Evolutionary conservation across 805 yeast genomes (phyloP), one percentile per base, ranked within the genome.

Genomic region (Sungouiozyma ichnusensis): DNA sequence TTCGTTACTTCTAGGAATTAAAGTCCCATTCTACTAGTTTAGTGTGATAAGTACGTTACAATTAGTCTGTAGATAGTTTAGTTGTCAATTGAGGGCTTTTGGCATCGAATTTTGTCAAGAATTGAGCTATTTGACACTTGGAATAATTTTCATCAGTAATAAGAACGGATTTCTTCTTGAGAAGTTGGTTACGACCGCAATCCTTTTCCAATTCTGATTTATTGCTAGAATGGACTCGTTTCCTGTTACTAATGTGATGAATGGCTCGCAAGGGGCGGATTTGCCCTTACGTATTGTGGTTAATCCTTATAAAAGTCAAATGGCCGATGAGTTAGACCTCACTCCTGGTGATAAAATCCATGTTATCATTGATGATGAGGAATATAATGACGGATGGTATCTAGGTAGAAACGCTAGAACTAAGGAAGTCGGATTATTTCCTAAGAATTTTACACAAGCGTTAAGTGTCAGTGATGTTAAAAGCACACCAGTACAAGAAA

Each of bases 361-460:
- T 58, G 85, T 92, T 14, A 74, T 92, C 16, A 84, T 92, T 35
- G 96, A 87, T 62, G 98, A 92, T 64, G 75, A 80, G 47, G 95
- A 85, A 55, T 92, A 83, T 62, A 84, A 85, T 52, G 97, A 92
- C 61, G 97, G 97, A 18, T 92, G 99, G 99, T 92, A 81, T 58
- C 80, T 84, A 71, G 95, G 96, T 2, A 77, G 76, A 44, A 88
- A 88, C 52, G 57, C 85, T 38, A 54, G 72, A 34, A 78, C 90
- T 0, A 74, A 76, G 39, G 71, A 74, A 40, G 87, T 85, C 6
- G 98, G 98, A 0, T 66, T 90, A 31, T 90, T 86, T 55, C 98
- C 98, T 14, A 82, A 82, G 52, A 76, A 85, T 4, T 90, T 90
- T 61, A 88, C 97, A 2, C 79, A 79, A 51, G 60, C 73, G 7